Conservation (phyloP, 495 filamentous ascomycete species). For the Chaetomium fimeti region DNA sequence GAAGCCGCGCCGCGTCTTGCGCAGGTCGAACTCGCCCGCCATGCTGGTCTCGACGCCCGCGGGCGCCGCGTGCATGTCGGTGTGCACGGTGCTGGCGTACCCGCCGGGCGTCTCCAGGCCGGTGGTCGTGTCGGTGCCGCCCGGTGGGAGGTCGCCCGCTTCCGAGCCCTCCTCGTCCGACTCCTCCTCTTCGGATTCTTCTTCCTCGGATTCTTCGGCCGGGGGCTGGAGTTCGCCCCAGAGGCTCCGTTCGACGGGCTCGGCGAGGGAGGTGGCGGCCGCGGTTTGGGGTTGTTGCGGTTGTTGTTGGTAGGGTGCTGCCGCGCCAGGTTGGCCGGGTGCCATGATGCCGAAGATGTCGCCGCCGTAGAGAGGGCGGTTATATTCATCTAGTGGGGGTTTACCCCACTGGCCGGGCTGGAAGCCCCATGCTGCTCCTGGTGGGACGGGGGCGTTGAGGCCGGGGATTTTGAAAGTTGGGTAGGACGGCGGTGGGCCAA, state of each 20-base stretch:
- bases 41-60: constrained; percentile 65
- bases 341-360: constrained; percentile 88
- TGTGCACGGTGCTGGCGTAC: constrained; percentile 71
- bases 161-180: constrained; percentile 74
- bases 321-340: constrained; percentile 49
- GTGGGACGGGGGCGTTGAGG: constrained; percentile 88
- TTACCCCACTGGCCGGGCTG: constrained; percentile 95
- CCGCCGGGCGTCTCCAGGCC: constrained; percentile 81
- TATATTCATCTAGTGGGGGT: constrained; percentile 89
- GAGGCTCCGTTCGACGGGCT: constrained; percentile 80
- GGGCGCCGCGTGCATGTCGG: constrained; percentile 33
- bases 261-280: constrained; percentile 58
- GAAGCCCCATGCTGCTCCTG: constrained; percentile 95
- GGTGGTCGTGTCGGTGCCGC: constrained; percentile 69
- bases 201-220: constrained; percentile 77
- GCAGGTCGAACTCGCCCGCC: constrained; percentile 84
- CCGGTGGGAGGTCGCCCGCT: constrained; percentile 45
- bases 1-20: constrained; percentile 80
- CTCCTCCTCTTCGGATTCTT: constrained; percentile 66
- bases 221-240: constrained; percentile 93
- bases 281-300: constrained; percentile 24
- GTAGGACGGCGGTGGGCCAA: constrained; percentile 90
- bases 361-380: constrained; percentile 84
- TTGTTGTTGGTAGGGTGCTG: constrained; percentile 20
- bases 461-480: constrained; percentile 89